Evolutionary conservation across 148 eudicot species (phyloP), one percentile per base, ranked within the genome.

Genomic region (Limonium bicolor): DNA sequence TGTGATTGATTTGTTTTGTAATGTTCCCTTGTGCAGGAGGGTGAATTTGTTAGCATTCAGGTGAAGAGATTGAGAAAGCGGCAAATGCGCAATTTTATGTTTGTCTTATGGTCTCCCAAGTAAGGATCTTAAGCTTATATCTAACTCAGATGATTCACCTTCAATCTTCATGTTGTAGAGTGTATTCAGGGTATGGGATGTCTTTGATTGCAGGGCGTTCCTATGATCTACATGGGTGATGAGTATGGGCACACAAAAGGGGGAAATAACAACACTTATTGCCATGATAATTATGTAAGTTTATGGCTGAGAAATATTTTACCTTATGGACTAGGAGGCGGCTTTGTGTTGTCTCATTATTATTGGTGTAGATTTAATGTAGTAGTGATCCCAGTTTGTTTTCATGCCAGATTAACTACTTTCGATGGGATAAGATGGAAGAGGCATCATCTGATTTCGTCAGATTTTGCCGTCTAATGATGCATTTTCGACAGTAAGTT

Each of bases 171-270:
- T n/a, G n/a, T n/a, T n/a, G n/a, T n/a, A n/a, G n/a, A n/a, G n/a
- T n/a, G n/a, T n/a, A n/a, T n/a, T n/a, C n/a, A n/a, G n/a, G n/a
- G n/a, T n/a, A n/a, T n/a, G n/a, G n/a, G n/a, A n/a, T n/a, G 8
- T 13, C 26, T 43, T 43, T 20, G 18, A 7, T 25, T 43, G 30
- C 82, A 90, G 99, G 99, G 99, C 51, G 88, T 90, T 36, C 99
- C 99, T 20, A 84, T 90, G 99, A 62, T 90, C 51, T 71, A 80
- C 54, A 90, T 90, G 99, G 99, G 99, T 46, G 99, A 90, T 67
- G 99, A 85, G 57, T 90, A 90, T 17, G 99, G 99, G 36, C 99
- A 90, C 69, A 81, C 88, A 4, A 90, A 90, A 78, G 93, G 95
- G 31, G 99, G 99, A 59, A 90, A 90, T 76, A 90, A 90, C 74